Evolutionary conservation across 2,329 filamentous ascomycete species (phyloP), one percentile per base, ranked within the genome.

Genomic region (Xylariaceae sp.): DNA sequence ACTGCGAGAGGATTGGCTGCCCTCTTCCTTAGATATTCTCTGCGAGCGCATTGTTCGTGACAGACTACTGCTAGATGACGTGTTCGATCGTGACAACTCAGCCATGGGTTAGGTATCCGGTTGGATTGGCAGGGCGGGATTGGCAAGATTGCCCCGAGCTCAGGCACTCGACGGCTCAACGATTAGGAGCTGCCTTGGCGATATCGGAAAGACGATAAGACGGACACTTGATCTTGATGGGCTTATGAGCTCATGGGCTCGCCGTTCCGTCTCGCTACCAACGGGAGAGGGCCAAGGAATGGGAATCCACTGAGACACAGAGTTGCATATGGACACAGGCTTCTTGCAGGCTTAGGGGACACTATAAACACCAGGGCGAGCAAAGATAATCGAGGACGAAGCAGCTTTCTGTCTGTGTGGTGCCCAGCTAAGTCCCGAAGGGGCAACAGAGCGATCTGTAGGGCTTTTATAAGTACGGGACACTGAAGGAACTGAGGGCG

Each of bases 1-100:
- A 68, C 80, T 85, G 65, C 84, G 79, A 34, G 78, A 78, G 73
- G 62, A 72, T 56, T 70, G 68, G 15, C 68, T 67, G 57, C 69
- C 73, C 61, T 75, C 74, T 2, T 62, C 63, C 54, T 82, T 83
- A n/a, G 54, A 39, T 53, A 82, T 83, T 74, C 81, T 82, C 65
- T 84, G 82, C 6, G 81, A 79, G 61, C 81, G 80, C 53, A 82
- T 69, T 51, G 78, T 76, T 70, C 79, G 80, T 57, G 17, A 49
- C 6, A 45, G 74, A 73, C 62, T 75, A 62, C 65, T 71, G 65
- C 67, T 62, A 30, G 71, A 70, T 52, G 71, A 69, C 44, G 68
- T 64, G 50, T 66, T 64, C 62, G 75, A 72, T 55, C 69, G 67
- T 57, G 67, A 58, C 37, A 65, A 68, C 53, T 73, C 71, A 57